Conservation (phyloP, 192 early-diverging fungal genomes). For the Geranomyces michiganensis region DNA sequence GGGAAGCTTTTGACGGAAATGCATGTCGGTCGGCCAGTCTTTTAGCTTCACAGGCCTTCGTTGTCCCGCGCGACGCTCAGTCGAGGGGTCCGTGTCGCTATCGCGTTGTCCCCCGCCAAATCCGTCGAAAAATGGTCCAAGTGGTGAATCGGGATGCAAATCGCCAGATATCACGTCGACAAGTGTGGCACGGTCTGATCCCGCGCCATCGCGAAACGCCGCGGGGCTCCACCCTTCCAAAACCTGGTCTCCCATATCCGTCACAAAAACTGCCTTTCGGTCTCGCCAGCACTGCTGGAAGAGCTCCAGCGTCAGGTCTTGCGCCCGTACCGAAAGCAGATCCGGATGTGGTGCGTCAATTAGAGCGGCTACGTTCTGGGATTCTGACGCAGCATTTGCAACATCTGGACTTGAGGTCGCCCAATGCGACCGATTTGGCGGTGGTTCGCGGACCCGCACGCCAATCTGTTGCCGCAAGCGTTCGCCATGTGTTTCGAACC, state of each 20-base stretch:
- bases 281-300: conserved; percentile 42
- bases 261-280: conserved; percentile 35
- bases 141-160: conserved; percentile 27
- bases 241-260: conserved; percentile 20
- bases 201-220: conserved; percentile 43
- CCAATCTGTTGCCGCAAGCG: neutral
- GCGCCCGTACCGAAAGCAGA: conserved; percentile 2
- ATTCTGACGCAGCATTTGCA: neutral
- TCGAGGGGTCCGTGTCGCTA: neutral
- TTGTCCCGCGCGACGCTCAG: neutral
- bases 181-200: conserved; percentile 50
- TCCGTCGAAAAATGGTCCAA: conserved; percentile 54
- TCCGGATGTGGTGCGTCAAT: conserved; percentile 24
- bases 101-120: conserved; percentile 29
- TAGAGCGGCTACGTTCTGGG: neutral
- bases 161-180: conserved; percentile 51
- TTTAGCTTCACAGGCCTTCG: conserved; percentile 13
- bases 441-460: neutral
- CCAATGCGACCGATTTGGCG: neutral
- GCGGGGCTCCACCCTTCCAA: conserved; percentile 37
- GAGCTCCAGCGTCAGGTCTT: neutral
- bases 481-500: neutral
- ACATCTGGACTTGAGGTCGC: neutral
- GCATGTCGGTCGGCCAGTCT: conserved; percentile 70
- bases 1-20: conserved; percentile 59